These are phyloP conservation scores for Neostapfia colusana DNA, from an alignment of 176 grass and related monocot genomes.

Conservation along the genomic window DNA sequence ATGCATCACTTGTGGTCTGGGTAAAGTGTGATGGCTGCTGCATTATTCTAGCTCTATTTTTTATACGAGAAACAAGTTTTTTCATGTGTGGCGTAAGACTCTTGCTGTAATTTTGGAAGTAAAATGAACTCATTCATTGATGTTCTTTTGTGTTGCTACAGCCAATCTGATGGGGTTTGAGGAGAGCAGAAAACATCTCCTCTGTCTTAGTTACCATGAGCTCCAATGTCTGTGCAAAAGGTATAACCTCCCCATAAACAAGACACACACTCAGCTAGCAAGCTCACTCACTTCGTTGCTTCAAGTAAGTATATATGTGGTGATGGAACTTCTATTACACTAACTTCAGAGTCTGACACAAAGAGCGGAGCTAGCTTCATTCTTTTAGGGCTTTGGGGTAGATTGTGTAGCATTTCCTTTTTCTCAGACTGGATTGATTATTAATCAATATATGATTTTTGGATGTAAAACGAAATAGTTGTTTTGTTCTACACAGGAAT, in stretches of 20 bases:
- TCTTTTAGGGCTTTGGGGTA: neutral
- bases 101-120: neutral
- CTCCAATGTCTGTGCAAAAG: conserved; percentile 81
- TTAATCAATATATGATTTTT: conserved; percentile 27
- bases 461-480: conserved; percentile 31
- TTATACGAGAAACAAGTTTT: neutral
- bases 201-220: conserved; percentile 57
- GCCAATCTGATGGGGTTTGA: conserved; percentile 54
- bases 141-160: conserved; percentile 15
- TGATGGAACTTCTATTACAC: conserved; percentile 20
- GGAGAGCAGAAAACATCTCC: conserved; percentile 54
- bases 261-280: conserved; percentile 59
- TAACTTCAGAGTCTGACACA: neutral
- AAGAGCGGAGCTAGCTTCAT: conserved; percentile 14
- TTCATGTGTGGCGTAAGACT: neutral
- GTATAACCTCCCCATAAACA: conserved; percentile 74
- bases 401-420: conserved; percentile 13
- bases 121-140: neutral
- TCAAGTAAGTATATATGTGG: conserved; percentile 44
- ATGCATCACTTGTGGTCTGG: neutral
- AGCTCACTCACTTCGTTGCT: conserved; percentile 52
- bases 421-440: conserved; percentile 31
- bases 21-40: neutral
- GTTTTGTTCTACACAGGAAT: conserved; percentile 33
- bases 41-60: neutral